Base-by-base conservation (phyloP, 306 rosid species). In the Senna tora region DNA sequence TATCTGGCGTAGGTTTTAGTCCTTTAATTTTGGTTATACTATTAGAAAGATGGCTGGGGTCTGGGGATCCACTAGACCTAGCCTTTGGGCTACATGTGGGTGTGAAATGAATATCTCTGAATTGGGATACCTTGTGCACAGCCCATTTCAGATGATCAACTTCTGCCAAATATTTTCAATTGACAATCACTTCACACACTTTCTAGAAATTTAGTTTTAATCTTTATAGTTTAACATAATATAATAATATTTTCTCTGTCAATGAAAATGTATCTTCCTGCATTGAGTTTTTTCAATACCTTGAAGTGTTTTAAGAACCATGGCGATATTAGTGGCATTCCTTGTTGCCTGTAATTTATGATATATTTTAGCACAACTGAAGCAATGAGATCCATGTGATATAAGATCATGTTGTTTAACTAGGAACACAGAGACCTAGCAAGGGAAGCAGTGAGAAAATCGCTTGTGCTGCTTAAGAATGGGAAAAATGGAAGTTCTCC, bases 401-500 rank as follows among this genome's bases (percentile, higher is more conserved):
- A 47, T 22, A 46, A 15, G 42, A 73, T 73, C 67, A 3, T 75
- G 60, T 33, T 71, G 58, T 82, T 81, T 70, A 46, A 69, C 66
- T 67, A 94, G 97, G 96, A 74, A 68, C 96, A 94, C 76, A 77
- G 96, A 75, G 83, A 89, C 71, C 84, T 94, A 75, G 98, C 98
- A 56, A 90, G 96, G 76, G 96, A 89, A 86, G 96, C 96, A n/a
- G 98, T 91, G 75, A 91, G 98, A 76, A 92, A 87, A 86, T 79
- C 98, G 7, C 84, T 94, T 0, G 96, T 94, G 75, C 87, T 94
- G 75, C 85, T 94, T 72, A 91, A 94, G 87, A 94, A 94, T 61
- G 98, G 98, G 56, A 80, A 94, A 84, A 94, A 79, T 58, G 85
- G 53, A 60, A 86, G 83, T 51, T n/a, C 69, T 67, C 87, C 87